Evolutionary conservation across 805 yeast genomes (phyloP).

Genomic region (Wickerhamomyces rabaulensis): DNA sequence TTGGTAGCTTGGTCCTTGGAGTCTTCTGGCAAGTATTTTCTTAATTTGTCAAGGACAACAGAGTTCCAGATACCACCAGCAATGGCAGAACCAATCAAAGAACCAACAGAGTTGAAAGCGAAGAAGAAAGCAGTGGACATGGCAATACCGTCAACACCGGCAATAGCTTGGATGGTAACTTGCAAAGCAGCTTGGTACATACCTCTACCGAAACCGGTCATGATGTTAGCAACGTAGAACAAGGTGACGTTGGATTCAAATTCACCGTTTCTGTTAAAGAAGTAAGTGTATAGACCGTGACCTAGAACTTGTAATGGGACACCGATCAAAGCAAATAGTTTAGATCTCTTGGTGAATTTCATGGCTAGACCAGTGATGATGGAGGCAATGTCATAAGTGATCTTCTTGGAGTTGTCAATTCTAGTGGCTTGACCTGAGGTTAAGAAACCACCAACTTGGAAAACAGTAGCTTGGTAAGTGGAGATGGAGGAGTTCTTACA

Average conservation of each 20-base stretch:
- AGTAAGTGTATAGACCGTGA: constrained; percentile 23
- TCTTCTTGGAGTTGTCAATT: constrained; percentile 27
- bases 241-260: constrained; percentile 8
- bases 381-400: constrained; percentile 23
- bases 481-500: constrained; percentile 23
- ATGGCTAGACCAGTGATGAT: constrained; percentile 23
- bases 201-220: constrained; percentile 27
- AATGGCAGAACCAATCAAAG: constrained; percentile 25
- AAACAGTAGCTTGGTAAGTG: constrained; percentile 22
- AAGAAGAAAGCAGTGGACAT: constrained; percentile 28
- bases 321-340: constrained; percentile 20
- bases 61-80: constrained; percentile 27
- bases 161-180: constrained; percentile 25
- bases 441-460: constrained; percentile 27
- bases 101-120: constrained; percentile 24
- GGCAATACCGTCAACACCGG: constrained; percentile 24
- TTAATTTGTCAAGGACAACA: constrained; percentile 15
- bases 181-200: constrained; percentile 21
- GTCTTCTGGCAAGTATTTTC: constrained; percentile 20
- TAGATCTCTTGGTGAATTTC: constrained; percentile 26
- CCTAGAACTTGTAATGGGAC: constrained; percentile 21
- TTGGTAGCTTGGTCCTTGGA: constrained; percentile 16
- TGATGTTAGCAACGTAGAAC: constrained; percentile 18
- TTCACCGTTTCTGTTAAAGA: constrained; percentile 18
- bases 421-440: constrained; percentile 26